Evolutionary conservation across 2,329 filamentous ascomycete species (phyloP).

Genomic region (Diaporthe sp.): DNA sequence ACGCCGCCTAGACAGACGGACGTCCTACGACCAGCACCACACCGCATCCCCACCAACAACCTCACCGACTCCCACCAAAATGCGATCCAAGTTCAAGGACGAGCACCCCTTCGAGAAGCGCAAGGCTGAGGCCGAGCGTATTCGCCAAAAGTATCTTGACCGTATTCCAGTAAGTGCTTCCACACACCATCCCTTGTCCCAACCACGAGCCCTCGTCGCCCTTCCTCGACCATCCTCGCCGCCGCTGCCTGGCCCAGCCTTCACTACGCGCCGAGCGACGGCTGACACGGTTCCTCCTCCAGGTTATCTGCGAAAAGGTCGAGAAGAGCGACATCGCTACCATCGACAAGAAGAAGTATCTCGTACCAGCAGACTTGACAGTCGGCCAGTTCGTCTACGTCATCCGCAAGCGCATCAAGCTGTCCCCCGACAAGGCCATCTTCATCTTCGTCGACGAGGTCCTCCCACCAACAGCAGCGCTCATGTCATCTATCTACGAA

Average conservation of each 20-base stretch:
- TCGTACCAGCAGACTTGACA: conserved; percentile 96
- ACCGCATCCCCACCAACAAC: conserved; percentile 36
- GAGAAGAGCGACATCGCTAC: conserved; percentile 99
- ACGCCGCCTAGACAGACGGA: not conserved
- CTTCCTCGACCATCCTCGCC: not conserved
- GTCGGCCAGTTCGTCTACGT: conserved; percentile 99
- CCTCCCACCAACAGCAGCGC: conserved; percentile 91
- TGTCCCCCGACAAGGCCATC: conserved; percentile 99
- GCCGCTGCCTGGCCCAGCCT: not conserved
- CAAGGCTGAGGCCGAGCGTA: conserved; percentile 99
- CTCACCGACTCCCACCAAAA: conserved; percentile 61
- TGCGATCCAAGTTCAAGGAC: conserved; percentile 99
- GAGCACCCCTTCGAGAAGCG: conserved; percentile 99
- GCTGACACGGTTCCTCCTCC: conserved; percentile 34
- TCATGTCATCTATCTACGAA: conserved; percentile 99
- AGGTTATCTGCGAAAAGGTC: conserved; percentile 99
- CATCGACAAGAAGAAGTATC: conserved; percentile 99
- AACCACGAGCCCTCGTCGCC: not conserved
- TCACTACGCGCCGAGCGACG: conserved; percentile 16
- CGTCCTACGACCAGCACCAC: conserved; percentile 3
- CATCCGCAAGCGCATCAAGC: conserved; percentile 99
- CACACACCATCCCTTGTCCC: not conserved
- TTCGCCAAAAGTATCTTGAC: conserved; percentile 98
- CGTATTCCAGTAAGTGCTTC: conserved; percentile 87
- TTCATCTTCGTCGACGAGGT: conserved; percentile 99